Conservation (phyloP, 1,284 basidiomycete species). For the Ceratobasidium sp. region DNA sequence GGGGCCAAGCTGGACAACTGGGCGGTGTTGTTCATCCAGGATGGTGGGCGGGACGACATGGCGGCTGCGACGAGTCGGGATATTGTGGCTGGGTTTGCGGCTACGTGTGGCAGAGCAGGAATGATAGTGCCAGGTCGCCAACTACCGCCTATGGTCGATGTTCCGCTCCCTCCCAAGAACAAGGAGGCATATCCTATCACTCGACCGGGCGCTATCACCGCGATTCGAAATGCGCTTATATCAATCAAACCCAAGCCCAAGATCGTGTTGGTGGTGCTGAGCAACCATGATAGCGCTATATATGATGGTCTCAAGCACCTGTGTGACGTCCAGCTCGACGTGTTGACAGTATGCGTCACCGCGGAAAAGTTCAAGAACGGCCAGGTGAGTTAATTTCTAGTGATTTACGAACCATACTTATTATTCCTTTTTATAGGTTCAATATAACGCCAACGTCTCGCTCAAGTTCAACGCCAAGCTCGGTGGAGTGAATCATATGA, state of each 20-base stretch:
- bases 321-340: slow-evolving; percentile 68
- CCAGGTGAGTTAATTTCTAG: slow-evolving; percentile 50
- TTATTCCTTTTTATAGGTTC: slow-evolving; percentile 53
- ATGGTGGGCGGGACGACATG: slow-evolving; percentile 61
- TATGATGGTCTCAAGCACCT: slow-evolving; percentile 75
- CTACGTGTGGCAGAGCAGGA: slow-evolving; percentile 66
- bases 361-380: slow-evolving; percentile 67
- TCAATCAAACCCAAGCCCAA: slow-evolving; percentile 53
- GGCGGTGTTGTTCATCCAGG: slow-evolving; percentile 69
- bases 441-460: slow-evolving; percentile 80
- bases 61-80: neutral
- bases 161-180: slow-evolving; percentile 56
- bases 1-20: slow-evolving; percentile 54
- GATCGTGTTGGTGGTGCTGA: slow-evolving; percentile 67
- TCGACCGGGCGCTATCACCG: slow-evolving; percentile 56
- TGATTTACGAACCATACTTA: neutral
- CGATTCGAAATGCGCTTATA: slow-evolving; percentile 51
- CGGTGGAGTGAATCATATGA: slow-evolving; percentile 73
- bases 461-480: slow-evolving; percentile 83
- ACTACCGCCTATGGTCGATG: slow-evolving; percentile 50
- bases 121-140: slow-evolving; percentile 58
- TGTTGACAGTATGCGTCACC: slow-evolving; percentile 74
- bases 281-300: slow-evolving; percentile 69
- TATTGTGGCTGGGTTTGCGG: slow-evolving; percentile 59
- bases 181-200: slow-evolving; percentile 54